Base-by-base conservation (phyloP, 1,284 basidiomycete genomes). In the Chiua sp. region DNA sequence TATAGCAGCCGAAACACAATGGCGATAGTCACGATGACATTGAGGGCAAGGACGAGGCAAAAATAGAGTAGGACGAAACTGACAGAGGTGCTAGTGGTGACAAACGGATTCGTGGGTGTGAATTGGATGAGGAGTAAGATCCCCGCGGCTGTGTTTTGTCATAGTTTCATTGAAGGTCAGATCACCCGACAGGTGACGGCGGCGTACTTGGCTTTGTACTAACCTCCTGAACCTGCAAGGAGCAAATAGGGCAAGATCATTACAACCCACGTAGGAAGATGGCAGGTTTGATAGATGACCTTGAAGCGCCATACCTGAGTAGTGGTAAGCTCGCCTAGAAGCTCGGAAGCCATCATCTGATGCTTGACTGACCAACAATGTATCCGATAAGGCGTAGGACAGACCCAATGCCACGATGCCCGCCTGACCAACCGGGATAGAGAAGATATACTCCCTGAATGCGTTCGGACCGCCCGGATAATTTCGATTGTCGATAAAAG, bases 401-500 rank as follows among this genome's bases (percentile, higher is more conserved):
- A 76, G 15, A 18, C 70, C 54, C 46, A 63, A 72, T 0, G 57
- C 32, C 1, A 11, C 59, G 20, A 66, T 74, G 0, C 55, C 59
- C 4, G 16, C 1, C 7, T 60, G n/a, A 18, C 63, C 59, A 0
- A 72, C 46, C 10, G 61, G 65, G 33, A 70, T 64, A 20, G 61
- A 55, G n/a, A 64, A 62, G 32, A 57, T 60, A 5, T 54, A 55
- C 37, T 59, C 53, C 32, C 63, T 65, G n/a, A 53, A 71, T 11
- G 52, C 59, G 4, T 26, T 59, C 32, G 62, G 68, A 51, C 68
- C 72, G 0, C 77, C 75, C 2, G 72, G 71, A 53, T 66, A 75
- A 51, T 68, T 60, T 7, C 75, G 66, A 56, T 75, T 37, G 53
- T 75, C 64, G 48, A 78, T 72, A 56, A 72, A 78, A 7, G 65